Evolutionary conservation across 2,329 filamentous ascomycete species (phyloP).

Genomic region (Neofusicoccum ribis): DNA sequence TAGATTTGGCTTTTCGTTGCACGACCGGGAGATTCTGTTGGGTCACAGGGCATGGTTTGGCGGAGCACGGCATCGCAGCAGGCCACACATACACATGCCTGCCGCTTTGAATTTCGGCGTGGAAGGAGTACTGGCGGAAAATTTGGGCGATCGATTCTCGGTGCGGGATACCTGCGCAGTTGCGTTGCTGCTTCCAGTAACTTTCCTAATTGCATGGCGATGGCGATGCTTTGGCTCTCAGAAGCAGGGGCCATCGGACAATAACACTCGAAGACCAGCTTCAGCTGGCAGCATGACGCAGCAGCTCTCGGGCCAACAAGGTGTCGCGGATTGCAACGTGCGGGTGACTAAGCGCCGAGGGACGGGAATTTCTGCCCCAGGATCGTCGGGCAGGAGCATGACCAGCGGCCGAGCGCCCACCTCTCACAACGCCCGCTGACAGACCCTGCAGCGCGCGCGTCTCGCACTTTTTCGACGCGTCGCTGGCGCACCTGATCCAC

Average conservation of each 20-base stretch:
- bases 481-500: slow-evolving; percentile 6
- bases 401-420: background rate
- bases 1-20: slow-evolving; percentile 1
- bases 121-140: slow-evolving; percentile 13
- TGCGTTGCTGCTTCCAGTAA: background rate
- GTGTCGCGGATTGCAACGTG: slow-evolving; percentile 8
- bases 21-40: background rate
- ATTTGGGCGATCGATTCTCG: background rate
- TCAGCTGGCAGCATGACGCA: background rate
- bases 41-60: slow-evolving; percentile 6
- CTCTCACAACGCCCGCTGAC: slow-evolving; percentile 6
- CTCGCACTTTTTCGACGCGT: slow-evolving; percentile 15
- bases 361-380: background rate
- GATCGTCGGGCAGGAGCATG: slow-evolving; percentile 3
- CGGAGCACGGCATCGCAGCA: slow-evolving; percentile 3
- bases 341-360: slow-evolving; percentile 13
- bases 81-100: background rate
- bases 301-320: slow-evolving; percentile 10
- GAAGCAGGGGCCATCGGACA: background rate
- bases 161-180: slow-evolving; percentile 1
- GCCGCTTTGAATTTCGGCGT: slow-evolving; percentile 6
- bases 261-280: slow-evolving; percentile 3
- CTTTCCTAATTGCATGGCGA: slow-evolving; percentile 5
- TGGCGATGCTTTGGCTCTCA: background rate
- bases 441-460: slow-evolving; percentile 15